A percentile compares a stretch with the other conserved stretches of the same genome.
Evolutionary conservation across 306 rosid genomes (phyloP).

Genomic region (Gastrolobium villosum): DNA sequence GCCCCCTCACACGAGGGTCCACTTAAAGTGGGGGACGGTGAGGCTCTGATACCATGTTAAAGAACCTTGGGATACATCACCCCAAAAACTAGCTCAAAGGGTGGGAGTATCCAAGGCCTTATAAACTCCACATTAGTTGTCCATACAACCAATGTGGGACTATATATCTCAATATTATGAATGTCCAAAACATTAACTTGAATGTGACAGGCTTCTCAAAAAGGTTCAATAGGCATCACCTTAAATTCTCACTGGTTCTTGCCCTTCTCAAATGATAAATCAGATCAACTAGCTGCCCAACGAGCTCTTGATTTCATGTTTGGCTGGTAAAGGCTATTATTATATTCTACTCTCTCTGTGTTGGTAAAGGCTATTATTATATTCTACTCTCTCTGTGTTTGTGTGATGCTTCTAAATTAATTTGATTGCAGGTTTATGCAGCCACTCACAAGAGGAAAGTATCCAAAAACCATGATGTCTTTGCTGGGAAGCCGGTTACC

Average conservation of each 20-base stretch:
- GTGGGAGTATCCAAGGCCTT: no score
- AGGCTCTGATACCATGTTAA: no score
- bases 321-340: constrained; percentile 62
- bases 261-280: constrained; percentile 52
- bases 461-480: constrained; percentile 70
- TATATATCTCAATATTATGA: no score
- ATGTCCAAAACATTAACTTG: constrained; percentile 13
- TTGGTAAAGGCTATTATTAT: background rate
- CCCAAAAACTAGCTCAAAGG: no score
- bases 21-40: no score
- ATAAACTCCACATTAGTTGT: no score
- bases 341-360: background rate
- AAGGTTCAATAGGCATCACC: constrained; percentile 66
- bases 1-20: no score
- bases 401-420: background rate
- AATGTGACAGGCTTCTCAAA: constrained; percentile 55
- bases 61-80: no score
- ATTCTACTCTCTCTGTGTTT: background rate
- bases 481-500: constrained; percentile 67
- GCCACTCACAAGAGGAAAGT: constrained; percentile 70
- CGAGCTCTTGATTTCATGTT: constrained; percentile 64
- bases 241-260: constrained; percentile 58
- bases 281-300: constrained; percentile 49
- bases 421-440: constrained; percentile 64
- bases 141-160: no score